A percentile compares a stretch with the other conserved stretches of the same genome.
Conservation (phyloP, 2,329 filamentous ascomycete genomes). For the Nigrospora osmanthi region DNA sequence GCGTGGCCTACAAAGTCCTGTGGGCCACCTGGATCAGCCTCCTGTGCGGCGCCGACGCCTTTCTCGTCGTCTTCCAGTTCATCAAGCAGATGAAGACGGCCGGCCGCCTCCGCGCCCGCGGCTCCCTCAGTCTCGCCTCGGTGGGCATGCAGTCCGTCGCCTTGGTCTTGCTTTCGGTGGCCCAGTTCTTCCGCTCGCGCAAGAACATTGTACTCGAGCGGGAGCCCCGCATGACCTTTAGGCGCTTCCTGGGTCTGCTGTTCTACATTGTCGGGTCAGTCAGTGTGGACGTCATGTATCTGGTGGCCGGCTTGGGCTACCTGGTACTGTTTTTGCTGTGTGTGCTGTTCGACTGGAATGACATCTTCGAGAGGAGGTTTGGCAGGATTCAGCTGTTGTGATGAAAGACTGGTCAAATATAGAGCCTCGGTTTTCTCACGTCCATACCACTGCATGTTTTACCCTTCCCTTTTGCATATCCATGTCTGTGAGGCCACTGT, state of each 20-base stretch:
- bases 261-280: slow-evolving; percentile 5
- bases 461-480: too few species aligned
- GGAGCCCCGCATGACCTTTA: slow-evolving; percentile 2
- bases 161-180: slow-evolving; percentile 3
- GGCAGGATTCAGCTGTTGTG: slow-evolving; percentile 6
- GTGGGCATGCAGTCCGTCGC: slow-evolving; percentile 2
- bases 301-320: slow-evolving; percentile 6
- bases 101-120: slow-evolving; percentile 4
- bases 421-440: too few species aligned
- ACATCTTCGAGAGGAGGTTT: slow-evolving; percentile 5
- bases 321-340: slow-evolving; percentile 5
- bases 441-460: too few species aligned
- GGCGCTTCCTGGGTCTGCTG: slow-evolving; percentile 2
- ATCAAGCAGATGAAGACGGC: slow-evolving; percentile 8
- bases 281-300: slow-evolving; percentile 7
- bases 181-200: slow-evolving; percentile 5
- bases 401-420: not conserved
- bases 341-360: slow-evolving; percentile 6
- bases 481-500: too few species aligned
- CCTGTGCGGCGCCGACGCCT: slow-evolving; percentile 3
- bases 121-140: slow-evolving; percentile 6
- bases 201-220: slow-evolving; percentile 1
- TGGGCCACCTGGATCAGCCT: slow-evolving; percentile 5
- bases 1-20: not conserved
- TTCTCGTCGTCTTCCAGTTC: slow-evolving; percentile 7